Evolutionary conservation across 2,329 filamentous ascomycete genomes (phyloP).

Genomic region (Sporothrix protearum): DNA sequence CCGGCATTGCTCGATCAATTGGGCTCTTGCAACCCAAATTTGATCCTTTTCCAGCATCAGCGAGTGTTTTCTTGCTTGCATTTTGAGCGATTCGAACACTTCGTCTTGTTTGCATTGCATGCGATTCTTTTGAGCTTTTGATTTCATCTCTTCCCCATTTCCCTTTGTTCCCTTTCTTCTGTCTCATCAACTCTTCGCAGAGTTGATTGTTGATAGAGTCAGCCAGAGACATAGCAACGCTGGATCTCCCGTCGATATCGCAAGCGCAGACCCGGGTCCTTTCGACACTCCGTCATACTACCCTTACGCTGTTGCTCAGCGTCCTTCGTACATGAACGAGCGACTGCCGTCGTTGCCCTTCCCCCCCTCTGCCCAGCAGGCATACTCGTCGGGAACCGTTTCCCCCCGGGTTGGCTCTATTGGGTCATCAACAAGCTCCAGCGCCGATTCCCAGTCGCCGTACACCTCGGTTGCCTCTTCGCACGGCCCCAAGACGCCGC

Average conservation of each 20-base stretch:
- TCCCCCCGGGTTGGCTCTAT: conserved; percentile 75
- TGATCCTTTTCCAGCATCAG: not conserved
- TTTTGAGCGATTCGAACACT: conserved; percentile 12
- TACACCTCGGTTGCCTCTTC: conserved; percentile 55
- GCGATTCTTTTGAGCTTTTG: not conserved
- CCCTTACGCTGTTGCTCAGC: conserved; percentile 58
- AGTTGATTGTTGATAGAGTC: not conserved
- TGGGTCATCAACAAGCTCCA: conserved; percentile 54
- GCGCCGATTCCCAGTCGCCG: conserved; percentile 52
- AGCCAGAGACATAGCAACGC: conserved; percentile 61
- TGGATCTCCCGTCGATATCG: conserved; percentile 87
- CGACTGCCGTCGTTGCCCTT: conserved; percentile 69
- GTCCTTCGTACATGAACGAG: conserved; percentile 66
- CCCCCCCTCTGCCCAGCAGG: conserved; percentile 61
- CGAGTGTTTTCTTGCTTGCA: conserved; percentile 7
- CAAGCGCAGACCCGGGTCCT: conserved; percentile 75
- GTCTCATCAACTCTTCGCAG: not conserved
- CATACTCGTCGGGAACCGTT: conserved; percentile 67
- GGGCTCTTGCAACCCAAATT: not conserved
- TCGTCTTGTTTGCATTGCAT: conserved; percentile 13
- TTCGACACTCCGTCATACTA: conserved; percentile 69
- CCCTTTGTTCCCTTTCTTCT: not conserved
- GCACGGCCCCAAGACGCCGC: conserved; percentile 65
- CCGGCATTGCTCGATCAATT: not conserved
- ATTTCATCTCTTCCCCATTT: not conserved